phyloP scores from a whole-genome alignment of 768 basidiomycete species.

The Saitozyma podzolica region DNA sequence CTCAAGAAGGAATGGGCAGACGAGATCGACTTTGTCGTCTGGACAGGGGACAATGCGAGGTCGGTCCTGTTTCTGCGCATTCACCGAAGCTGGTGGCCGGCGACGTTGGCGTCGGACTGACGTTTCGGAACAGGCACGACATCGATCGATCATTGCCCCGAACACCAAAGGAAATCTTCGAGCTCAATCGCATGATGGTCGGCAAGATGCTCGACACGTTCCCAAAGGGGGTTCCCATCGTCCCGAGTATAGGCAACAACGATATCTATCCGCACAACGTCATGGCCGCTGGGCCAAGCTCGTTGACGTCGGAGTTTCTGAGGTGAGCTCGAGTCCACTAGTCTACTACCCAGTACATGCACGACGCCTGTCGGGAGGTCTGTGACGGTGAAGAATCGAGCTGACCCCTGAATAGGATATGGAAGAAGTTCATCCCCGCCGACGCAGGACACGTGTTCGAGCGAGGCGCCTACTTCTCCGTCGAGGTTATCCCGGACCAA shows the following conservation, averaged over 20 bases:
- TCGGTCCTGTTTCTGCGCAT: conserved; percentile 9
- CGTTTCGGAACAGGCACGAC: conserved; percentile 64
- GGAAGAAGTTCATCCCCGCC: conserved; percentile 77
- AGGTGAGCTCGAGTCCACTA: conserved; percentile 57
- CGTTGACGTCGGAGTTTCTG: conserved; percentile 61
- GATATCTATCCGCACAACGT: conserved; percentile 72
- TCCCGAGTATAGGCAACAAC: conserved; percentile 86
- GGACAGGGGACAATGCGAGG: conserved; percentile 56
- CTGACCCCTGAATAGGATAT: conserved; percentile 61
- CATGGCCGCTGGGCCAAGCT: conserved; percentile 52
- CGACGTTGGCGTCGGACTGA: too few species aligned
- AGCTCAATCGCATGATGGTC: conserved; percentile 67
- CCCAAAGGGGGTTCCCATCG: conserved; percentile 66
- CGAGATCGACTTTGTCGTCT: conserved; percentile 87
- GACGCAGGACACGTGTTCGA: conserved; percentile 77
- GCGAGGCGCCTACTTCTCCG: conserved; percentile 79
- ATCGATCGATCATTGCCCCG: conserved; percentile 79
- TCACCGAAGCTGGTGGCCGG: too few species aligned
- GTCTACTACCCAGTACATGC: too few species aligned
- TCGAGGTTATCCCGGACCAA: conserved; percentile 73
- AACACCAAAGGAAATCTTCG: conserved; percentile 74
- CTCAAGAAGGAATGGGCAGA: conserved; percentile 75
- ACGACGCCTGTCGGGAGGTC: too few species aligned
- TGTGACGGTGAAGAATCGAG: conserved; percentile 2
- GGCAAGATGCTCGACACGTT: conserved; percentile 74